A percentile compares a stretch with the other conserved stretches of the same genome.
phyloP scores from a whole-genome alignment of 768 basidiomycete genomes.

The Gautieria morchelliformis region DNA sequence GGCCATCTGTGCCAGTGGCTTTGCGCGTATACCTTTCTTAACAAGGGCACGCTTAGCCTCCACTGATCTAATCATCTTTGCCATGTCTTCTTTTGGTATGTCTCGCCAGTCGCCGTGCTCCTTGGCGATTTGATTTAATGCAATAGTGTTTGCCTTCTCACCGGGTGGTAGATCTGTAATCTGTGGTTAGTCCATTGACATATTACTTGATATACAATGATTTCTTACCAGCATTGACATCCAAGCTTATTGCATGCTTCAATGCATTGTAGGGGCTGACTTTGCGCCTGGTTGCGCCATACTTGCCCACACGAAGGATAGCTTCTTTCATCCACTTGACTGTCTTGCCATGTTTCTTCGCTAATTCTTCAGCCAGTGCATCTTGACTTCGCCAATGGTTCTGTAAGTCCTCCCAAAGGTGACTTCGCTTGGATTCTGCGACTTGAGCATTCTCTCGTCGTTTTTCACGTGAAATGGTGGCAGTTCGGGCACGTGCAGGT shows the following conservation, averaged over 20 bases:
- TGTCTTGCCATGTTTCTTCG: too few species aligned
- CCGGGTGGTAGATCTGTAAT: not conserved
- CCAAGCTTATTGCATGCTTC: not conserved
- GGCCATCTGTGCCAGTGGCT: not conserved
- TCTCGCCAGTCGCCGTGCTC: not conserved
- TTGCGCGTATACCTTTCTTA: not conserved
- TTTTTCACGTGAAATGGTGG: too few species aligned
- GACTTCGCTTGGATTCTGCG: too few species aligned
- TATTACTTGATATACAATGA: too few species aligned
- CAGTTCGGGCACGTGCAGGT: too few species aligned
- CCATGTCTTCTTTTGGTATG: not conserved
- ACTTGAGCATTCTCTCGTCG: too few species aligned
- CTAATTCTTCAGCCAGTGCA: too few species aligned
- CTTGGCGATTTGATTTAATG: not conserved
- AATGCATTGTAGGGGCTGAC: not conserved
- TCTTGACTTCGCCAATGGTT: too few species aligned
- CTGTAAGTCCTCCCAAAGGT: too few species aligned
- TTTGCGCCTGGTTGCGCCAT: too few species aligned
- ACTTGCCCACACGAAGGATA: too few species aligned
- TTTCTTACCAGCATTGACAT: not conserved
- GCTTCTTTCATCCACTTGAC: too few species aligned
- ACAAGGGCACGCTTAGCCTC: not conserved
- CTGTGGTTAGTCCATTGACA: not conserved
- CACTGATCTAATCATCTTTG: not conserved
- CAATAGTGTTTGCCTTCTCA: not conserved